Conservation (phyloP, 768 basidiomycete genomes). For the Sporobolomyces phaffii region DNA sequence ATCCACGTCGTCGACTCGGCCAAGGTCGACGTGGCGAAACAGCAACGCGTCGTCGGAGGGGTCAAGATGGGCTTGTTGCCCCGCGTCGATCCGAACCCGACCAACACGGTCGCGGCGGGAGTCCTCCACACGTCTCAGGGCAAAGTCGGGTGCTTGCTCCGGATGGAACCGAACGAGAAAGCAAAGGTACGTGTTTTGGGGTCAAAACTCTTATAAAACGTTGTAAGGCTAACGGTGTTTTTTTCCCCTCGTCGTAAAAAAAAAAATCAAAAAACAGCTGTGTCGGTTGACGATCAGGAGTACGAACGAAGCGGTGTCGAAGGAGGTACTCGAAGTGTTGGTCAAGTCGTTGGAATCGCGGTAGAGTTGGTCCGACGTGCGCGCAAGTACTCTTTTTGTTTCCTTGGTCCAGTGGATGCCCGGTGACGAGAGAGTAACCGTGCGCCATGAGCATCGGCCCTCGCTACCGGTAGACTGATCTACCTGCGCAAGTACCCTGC, state of each 20-base stretch:
- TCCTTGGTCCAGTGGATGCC: neutral
- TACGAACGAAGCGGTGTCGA: slow-evolving; percentile 78
- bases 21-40: slow-evolving; percentile 67
- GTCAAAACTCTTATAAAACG: too few species aligned
- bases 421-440: too few species aligned
- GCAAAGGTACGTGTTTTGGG: slow-evolving; percentile 81
- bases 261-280: too few species aligned
- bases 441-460: too few species aligned
- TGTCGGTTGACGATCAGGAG: slow-evolving; percentile 90
- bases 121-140: slow-evolving; percentile 92
- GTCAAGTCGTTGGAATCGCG: neutral
- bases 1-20: slow-evolving; percentile 57
- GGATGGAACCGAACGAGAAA: slow-evolving; percentile 89
- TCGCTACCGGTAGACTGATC: too few species aligned
- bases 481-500: too few species aligned
- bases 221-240: too few species aligned
- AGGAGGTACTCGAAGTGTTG: slow-evolving; percentile 43
- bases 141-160: slow-evolving; percentile 88
- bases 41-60: slow-evolving; percentile 71
- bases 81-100: slow-evolving; percentile 88
- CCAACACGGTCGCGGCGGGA: slow-evolving; percentile 89
- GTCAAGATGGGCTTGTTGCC: slow-evolving; percentile 69
- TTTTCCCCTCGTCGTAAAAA: too few species aligned
- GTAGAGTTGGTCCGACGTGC: neutral
- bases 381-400: too few species aligned